phyloP scores from a whole-genome alignment of 306 rosid species.

The Malus sylvestris region DNA sequence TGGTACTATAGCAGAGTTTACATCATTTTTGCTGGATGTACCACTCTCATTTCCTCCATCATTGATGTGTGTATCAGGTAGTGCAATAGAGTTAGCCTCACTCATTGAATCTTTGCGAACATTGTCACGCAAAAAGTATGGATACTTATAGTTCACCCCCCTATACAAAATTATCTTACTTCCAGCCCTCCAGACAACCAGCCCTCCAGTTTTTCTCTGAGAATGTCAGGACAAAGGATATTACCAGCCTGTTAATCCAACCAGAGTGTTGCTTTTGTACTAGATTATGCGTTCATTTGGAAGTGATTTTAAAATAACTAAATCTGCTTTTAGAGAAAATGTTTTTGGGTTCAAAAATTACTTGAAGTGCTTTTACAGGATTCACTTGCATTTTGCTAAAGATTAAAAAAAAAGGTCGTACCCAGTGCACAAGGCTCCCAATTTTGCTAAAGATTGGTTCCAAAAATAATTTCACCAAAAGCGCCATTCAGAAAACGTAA shows the following conservation, averaged over 20 bases:
- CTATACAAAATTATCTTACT: constrained; percentile 78
- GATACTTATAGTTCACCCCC: constrained; percentile 70
- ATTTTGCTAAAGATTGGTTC: too few relatives aligned
- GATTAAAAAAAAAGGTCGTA: too few relatives aligned
- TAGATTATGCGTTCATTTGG: not conserved
- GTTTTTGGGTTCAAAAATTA: too few relatives aligned
- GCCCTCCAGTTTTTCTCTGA: constrained; percentile 93
- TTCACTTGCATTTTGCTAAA: too few relatives aligned
- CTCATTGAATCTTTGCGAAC: constrained; percentile 16
- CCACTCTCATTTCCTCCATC: constrained; percentile 18
- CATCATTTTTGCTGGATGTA: constrained; percentile 29
- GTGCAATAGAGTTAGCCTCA: constrained; percentile 24
- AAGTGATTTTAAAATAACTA: too few relatives aligned
- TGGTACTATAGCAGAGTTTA: constrained; percentile 13
- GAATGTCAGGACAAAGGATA: constrained; percentile 10
- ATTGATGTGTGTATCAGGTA: constrained; percentile 20
- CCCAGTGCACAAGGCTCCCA: too few relatives aligned
- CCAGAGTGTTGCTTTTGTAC: not conserved
- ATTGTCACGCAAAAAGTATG: constrained; percentile 55
- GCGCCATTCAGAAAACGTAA: too few relatives aligned
- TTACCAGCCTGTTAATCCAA: not conserved
- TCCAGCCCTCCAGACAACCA: constrained; percentile 94
- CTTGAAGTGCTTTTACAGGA: too few relatives aligned
- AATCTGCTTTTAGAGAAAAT: too few relatives aligned
- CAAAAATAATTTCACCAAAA: too few relatives aligned